Percentiles rank a stretch among this genome's conserved stretches.
Evolutionary conservation across 164 flowering plant species (phyloP).

Genomic region (Magnolia officinalis): DNA sequence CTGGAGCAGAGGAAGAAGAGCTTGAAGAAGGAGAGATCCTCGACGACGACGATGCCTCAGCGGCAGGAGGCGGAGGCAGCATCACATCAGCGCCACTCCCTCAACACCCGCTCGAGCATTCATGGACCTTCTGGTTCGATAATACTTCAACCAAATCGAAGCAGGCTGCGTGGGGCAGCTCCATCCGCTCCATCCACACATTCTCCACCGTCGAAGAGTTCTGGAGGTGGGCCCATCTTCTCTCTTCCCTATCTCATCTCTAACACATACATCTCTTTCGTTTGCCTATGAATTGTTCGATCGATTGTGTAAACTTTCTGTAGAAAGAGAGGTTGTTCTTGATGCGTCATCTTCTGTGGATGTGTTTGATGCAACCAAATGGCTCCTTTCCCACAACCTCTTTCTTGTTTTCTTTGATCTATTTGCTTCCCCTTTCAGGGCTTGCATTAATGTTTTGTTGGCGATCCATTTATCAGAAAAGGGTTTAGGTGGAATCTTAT

Average conservation of each 20-base stretch:
- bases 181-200: constrained; percentile 72
- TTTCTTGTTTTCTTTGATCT: no score
- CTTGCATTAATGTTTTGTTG: no score
- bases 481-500: no score
- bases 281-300: not conserved
- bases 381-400: no score
- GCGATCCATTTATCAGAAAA: no score
- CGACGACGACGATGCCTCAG: constrained; percentile 20
- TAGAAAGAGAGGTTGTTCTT: no score
- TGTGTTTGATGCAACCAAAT: no score
- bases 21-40: constrained; percentile 73
- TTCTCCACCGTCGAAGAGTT: constrained; percentile 77
- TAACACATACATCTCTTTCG: not conserved
- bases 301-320: no score
- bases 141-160: constrained; percentile 56
- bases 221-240: constrained; percentile 55
- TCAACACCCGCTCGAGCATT: constrained; percentile 52
- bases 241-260: not conserved
- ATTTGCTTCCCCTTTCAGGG: no score
- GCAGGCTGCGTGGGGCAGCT: constrained; percentile 74
- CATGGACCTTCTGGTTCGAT: constrained; percentile 98
- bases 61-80: not conserved
- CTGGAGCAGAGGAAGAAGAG: constrained; percentile 24
- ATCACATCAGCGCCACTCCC: constrained; percentile 5
- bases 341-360: no score